A percentile compares a stretch with the other conserved stretches of the same genome.
Evolutionary conservation across 805 yeast species (phyloP).

Genomic region (Ogataea salicorniae): DNA sequence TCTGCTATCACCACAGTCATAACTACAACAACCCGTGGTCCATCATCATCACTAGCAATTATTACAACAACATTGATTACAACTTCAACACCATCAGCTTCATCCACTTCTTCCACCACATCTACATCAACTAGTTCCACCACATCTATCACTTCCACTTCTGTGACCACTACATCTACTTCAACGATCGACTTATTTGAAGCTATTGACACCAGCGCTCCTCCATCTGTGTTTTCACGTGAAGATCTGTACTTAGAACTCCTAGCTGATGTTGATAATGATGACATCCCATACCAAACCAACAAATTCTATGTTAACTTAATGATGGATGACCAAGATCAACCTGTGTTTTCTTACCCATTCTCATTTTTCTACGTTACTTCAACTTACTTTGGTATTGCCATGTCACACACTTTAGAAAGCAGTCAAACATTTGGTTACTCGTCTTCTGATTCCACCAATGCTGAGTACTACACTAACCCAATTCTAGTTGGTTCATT

Average conservation of each 20-base stretch:
- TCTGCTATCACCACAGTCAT: background rate
- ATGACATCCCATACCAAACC: constrained; percentile 51
- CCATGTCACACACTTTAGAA: constrained; percentile 48
- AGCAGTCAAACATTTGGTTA: constrained; percentile 36
- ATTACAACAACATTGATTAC: background rate
- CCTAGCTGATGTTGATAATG: constrained; percentile 42
- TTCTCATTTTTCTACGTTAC: constrained; percentile 50
- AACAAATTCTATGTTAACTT: constrained; percentile 73
- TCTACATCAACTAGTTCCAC: background rate
- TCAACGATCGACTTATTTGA: constrained; percentile 41
- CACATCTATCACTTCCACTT: background rate
- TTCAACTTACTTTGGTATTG: constrained; percentile 48
- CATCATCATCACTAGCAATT: no score
- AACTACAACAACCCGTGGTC: background rate
- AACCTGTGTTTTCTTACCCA: constrained; percentile 61
- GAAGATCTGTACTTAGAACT: constrained; percentile 38
- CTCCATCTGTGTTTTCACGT: constrained; percentile 42
- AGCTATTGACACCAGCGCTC: constrained; percentile 36
- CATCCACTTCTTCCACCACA: background rate
- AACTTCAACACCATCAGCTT: background rate
- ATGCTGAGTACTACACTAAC: constrained; percentile 47
- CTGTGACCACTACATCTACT: constrained; percentile 16
- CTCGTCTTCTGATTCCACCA: constrained; percentile 44
- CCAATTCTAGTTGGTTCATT: constrained; percentile 54
- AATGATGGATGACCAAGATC: constrained; percentile 48